Conservation (phyloP, 257 asterid genomes). For the Perilla frutescens region DNA sequence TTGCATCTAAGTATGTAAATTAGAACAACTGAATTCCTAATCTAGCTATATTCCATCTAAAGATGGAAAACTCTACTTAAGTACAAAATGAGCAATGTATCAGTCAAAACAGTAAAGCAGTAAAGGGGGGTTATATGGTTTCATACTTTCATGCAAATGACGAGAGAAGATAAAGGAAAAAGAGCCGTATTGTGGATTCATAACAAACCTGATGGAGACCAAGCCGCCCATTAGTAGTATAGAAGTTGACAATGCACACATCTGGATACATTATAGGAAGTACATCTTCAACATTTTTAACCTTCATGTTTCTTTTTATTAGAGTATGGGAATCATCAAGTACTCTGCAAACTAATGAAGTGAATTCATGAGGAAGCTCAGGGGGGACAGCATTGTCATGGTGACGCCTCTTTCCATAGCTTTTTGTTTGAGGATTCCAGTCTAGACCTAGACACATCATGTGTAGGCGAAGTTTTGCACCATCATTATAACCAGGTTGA, state of each 20-base stretch:
- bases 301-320: conserved; percentile 36
- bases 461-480: conserved; percentile 61
- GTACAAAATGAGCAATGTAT: background rate
- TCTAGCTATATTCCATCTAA: no score
- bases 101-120: background rate
- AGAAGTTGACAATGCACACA: conserved; percentile 69
- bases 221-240: conserved; percentile 54
- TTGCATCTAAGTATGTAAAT: background rate
- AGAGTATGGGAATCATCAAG: conserved; percentile 50
- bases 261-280: conserved; percentile 70
- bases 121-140: background rate
- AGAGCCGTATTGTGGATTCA: background rate
- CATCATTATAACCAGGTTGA: conserved; percentile 62
- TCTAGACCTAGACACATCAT: conserved; percentile 85
- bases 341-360: conserved; percentile 40
- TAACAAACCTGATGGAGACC: conserved; percentile 74
- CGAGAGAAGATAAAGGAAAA: background rate
- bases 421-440: conserved; percentile 69
- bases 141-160: background rate
- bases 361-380: conserved; percentile 51
- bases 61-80: no score
- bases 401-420: conserved; percentile 44
- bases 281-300: conserved; percentile 36
- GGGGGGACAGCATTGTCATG: conserved; percentile 56
- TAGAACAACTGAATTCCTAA: no score